Conservation (phyloP, 768 basidiomycete genomes). For the Amanita pseudoporphyria region DNA sequence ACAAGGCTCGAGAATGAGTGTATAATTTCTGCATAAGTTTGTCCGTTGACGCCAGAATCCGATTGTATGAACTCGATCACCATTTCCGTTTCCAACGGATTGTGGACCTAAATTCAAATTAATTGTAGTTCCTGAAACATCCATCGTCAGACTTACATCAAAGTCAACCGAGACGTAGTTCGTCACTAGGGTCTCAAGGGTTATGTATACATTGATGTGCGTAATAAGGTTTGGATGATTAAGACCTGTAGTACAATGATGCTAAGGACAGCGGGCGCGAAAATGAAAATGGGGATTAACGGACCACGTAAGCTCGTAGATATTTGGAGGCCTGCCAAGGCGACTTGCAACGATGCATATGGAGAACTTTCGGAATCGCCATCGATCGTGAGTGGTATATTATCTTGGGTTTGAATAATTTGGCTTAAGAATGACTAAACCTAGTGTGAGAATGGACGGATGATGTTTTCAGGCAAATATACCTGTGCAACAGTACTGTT, state of each 20-base stretch:
- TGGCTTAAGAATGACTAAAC: slow-evolving; percentile 42
- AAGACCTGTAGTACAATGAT: slow-evolving; percentile 23
- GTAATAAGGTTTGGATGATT: slow-evolving; percentile 50
- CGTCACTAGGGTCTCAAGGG: slow-evolving; percentile 35
- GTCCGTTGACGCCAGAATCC: slow-evolving; percentile 40
- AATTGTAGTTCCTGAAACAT: slow-evolving; percentile 2
- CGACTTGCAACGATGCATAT: slow-evolving; percentile 47
- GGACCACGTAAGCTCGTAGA: slow-evolving; percentile 39
- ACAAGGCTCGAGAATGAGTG: slow-evolving; percentile 45
- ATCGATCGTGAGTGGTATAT: slow-evolving; percentile 42
- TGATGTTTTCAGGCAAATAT: slow-evolving; percentile 1
- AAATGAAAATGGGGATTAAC: not conserved
- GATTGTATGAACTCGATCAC: slow-evolving; percentile 48
- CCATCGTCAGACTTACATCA: slow-evolving; percentile 30
- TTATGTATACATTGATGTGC: slow-evolving; percentile 44
- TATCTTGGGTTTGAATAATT: slow-evolving; percentile 45
- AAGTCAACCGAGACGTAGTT: slow-evolving; percentile 48
- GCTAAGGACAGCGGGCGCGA: not conserved
- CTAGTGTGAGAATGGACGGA: not conserved
- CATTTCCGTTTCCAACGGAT: slow-evolving; percentile 50
- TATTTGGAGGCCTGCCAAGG: slow-evolving; percentile 43
- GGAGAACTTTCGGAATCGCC: slow-evolving; percentile 55
- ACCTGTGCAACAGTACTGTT: slow-evolving; percentile 59
- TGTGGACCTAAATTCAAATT: slow-evolving; percentile 27
- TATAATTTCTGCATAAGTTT: slow-evolving; percentile 49